These are phyloP conservation scores for Pterocarpus santalinus DNA, from an alignment of 306 rosid genomes.

Conservation along the genomic window DNA sequence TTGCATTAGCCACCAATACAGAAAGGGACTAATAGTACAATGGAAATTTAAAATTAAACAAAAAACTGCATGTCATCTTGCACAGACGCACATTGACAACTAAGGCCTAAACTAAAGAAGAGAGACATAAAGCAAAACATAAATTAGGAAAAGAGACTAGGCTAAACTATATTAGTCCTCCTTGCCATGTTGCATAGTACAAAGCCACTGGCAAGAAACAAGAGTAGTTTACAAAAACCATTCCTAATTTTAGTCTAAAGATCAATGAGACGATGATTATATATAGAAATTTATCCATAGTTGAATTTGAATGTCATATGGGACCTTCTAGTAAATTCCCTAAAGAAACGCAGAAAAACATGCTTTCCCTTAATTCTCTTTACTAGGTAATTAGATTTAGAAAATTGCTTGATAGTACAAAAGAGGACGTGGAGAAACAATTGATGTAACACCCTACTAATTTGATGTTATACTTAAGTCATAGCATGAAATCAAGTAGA, in stretches of 20 bases:
- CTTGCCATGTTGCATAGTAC: slow-evolving; percentile 7
- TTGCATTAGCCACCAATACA: background rate
- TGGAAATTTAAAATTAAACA: slow-evolving; percentile 2
- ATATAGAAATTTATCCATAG: background rate
- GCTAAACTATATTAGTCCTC: slow-evolving; percentile 6
- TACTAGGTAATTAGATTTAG: too few relatives aligned
- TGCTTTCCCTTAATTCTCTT: too few relatives aligned
- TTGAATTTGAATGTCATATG: too few relatives aligned
- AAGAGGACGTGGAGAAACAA: too few relatives aligned
- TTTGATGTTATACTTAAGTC: too few relatives aligned
- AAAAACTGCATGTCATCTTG: background rate
- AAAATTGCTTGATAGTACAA: too few relatives aligned
- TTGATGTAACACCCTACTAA: too few relatives aligned
- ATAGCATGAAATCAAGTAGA: too few relatives aligned
- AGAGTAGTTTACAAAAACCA: slow-evolving; percentile 7
- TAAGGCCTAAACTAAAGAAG: too few relatives aligned
- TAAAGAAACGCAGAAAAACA: too few relatives aligned
- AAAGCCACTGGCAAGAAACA: background rate
- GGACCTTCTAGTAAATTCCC: too few relatives aligned
- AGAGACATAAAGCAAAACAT: background rate
- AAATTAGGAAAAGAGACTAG: background rate
- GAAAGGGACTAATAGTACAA: background rate
- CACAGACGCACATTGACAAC: slow-evolving; percentile 3
- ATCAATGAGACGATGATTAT: background rate
- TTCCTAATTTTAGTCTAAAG: slow-evolving; percentile 3